These are phyloP conservation scores for Vigna mungo DNA, from an alignment of 306 rosid species.

Conservation along the genomic window DNA sequence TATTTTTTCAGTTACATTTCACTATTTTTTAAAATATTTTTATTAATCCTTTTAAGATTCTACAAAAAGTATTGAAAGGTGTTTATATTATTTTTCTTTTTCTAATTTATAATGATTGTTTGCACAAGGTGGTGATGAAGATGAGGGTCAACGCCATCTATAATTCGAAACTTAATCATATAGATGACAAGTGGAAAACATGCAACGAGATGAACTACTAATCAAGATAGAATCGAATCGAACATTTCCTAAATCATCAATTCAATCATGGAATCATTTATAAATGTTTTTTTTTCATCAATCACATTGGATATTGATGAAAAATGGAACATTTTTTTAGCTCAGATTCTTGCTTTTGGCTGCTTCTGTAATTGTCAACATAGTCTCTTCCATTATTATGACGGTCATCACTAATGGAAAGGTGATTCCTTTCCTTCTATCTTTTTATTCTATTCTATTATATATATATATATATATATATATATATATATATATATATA, in stretches of 20 bases:
- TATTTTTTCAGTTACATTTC: no score
- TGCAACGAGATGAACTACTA: conserved; percentile 41
- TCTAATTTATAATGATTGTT: conserved; percentile 20
- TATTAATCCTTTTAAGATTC: not conserved
- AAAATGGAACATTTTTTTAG: conserved; percentile 22
- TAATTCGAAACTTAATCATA: conserved; percentile 6
- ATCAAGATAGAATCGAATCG: conserved; percentile 41
- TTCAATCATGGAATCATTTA: conserved; percentile 6
- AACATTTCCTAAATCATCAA: conserved; percentile 11
- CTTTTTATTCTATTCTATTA: not conserved
- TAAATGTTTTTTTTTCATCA: conserved; percentile 14
- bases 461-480: no score
- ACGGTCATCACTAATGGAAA: conserved; percentile 26
- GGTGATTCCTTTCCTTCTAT: conserved; percentile 28
- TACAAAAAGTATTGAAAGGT: not conserved
- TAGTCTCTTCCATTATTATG: conserved; percentile 37
- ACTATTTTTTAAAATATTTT: not conserved
- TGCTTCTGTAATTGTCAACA: conserved; percentile 20
- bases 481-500: no score
- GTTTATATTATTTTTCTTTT: not conserved
- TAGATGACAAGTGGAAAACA: conserved; percentile 43
- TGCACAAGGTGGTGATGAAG: not conserved
- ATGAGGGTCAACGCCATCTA: conserved; percentile 24
- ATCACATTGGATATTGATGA: conserved; percentile 37
- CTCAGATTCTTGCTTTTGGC: conserved; percentile 41